Evolutionary conservation across 1,284 basidiomycete genomes (phyloP).

Genomic region (Fomes fomentarius): DNA sequence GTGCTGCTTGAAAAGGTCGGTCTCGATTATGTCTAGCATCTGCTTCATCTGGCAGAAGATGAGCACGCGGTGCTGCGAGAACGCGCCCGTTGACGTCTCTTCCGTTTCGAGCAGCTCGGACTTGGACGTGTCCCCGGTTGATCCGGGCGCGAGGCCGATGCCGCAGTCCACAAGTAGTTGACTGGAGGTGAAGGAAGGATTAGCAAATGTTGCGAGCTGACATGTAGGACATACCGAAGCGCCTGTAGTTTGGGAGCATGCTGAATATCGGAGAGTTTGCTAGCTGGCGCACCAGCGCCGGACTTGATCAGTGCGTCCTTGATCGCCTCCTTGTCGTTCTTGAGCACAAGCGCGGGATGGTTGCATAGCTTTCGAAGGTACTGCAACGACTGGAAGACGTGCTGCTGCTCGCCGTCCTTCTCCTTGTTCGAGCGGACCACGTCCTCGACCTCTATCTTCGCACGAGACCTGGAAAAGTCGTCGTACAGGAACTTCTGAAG

Average conservation of each 20-base stretch:
- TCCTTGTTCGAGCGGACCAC: constrained; percentile 53
- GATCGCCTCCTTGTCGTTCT: constrained; percentile 65
- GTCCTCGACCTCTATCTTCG: constrained; percentile 65
- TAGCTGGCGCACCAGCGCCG: constrained; percentile 39
- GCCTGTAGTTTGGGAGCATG: constrained; percentile 96
- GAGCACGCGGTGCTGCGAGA: constrained; percentile 95
- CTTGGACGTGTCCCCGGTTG: constrained; percentile 56
- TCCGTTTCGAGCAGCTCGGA: constrained; percentile 64
- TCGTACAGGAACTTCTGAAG: constrained; percentile 94
- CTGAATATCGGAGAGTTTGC: constrained; percentile 75
- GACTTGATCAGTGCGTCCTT: constrained; percentile 66
- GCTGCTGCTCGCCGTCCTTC: constrained; percentile 64
- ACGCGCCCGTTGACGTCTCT: constrained; percentile 57
- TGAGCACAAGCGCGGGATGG: constrained; percentile 90
- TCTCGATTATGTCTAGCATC: constrained; percentile 98
- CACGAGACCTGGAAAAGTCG: constrained; percentile 86
- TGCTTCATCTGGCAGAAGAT: constrained; percentile 99
- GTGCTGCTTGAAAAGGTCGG: constrained; percentile 85
- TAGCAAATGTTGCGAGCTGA: too few relatives aligned
- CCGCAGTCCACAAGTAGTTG: constrained; percentile 96
- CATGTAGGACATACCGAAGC: constrained; percentile 62
- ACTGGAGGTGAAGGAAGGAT: constrained; percentile 45
- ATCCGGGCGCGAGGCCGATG: constrained; percentile 68
- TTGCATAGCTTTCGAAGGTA: constrained; percentile 98
- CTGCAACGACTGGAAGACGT: constrained; percentile 96